phyloP scores from a whole-genome alignment of 805 yeast species.

The Spathaspora passalidarum region DNA sequence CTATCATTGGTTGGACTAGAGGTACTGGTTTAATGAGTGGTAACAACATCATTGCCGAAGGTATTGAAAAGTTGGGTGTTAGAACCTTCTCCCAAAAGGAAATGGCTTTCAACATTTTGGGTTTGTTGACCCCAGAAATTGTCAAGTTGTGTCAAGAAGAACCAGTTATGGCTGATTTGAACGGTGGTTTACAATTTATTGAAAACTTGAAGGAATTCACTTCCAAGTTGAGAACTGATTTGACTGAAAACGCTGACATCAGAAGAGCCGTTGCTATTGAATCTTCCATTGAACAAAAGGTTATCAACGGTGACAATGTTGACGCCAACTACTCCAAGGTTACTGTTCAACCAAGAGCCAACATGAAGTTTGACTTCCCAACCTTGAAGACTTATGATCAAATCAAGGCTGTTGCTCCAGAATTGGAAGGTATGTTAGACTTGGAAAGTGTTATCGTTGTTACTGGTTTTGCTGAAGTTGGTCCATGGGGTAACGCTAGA shows the following conservation, averaged over 20 bases:
- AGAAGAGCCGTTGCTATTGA: conserved; percentile 95
- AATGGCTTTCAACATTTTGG: conserved; percentile 98
- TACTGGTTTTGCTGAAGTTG: conserved; percentile 97
- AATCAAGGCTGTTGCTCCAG: conserved; percentile 64
- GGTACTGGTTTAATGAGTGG: conserved; percentile 99
- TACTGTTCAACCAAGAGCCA: conserved; percentile 87
- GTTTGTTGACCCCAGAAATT: conserved; percentile 85
- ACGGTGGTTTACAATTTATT: conserved; percentile 96
- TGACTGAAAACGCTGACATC: conserved; percentile 80
- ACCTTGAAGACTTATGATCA: conserved; percentile 72
- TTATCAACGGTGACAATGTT: conserved; percentile 82
- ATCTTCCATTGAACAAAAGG: conserved; percentile 81
- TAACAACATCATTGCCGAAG: conserved; percentile 96
- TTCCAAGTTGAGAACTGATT: conserved; percentile 69
- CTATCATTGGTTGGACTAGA: conserved; percentile 99
- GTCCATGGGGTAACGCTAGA: conserved; percentile 99
- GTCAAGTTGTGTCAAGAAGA: conserved; percentile 84
- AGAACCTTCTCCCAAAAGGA: conserved; percentile 98
- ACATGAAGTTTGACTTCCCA: conserved; percentile 93
- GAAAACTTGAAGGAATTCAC: conserved; percentile 89
- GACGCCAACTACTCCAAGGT: conserved; percentile 82
- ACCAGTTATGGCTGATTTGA: conserved; percentile 97
- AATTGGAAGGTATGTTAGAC: conserved; percentile 87
- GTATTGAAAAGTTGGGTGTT: conserved; percentile 92
- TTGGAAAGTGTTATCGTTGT: conserved; percentile 90